phyloP scores from a whole-genome alignment of 345 rosid genomes.

The Microthlaspi erraticum region DNA sequence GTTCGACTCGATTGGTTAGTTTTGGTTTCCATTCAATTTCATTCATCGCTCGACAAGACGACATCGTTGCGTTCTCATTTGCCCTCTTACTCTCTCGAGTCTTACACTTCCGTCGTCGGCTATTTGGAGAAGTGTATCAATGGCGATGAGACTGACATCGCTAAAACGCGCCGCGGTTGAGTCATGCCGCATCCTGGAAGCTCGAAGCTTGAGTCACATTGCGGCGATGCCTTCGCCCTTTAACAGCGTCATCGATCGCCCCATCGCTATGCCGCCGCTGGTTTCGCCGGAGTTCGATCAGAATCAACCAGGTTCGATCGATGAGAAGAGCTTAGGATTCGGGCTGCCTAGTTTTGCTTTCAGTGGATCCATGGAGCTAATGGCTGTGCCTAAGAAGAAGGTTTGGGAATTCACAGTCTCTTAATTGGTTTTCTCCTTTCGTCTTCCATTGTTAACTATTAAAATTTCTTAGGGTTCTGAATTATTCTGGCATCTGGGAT shows the following conservation, averaged over 20 bases:
- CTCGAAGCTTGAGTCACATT: slow-evolving; percentile 49
- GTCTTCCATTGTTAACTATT: background rate
- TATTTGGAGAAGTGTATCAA: slow-evolving; percentile 33
- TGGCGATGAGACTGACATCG: slow-evolving; percentile 64
- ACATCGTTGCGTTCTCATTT: background rate
- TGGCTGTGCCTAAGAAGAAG: slow-evolving; percentile 95
- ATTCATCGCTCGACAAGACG: background rate
- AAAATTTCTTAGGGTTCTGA: background rate
- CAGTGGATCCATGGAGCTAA: slow-evolving; percentile 79
- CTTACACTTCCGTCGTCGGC: slow-evolving; percentile 16
- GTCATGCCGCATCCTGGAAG: slow-evolving; percentile 32
- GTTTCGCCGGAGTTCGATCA: slow-evolving; percentile 30
- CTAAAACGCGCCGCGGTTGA: slow-evolving; percentile 48
- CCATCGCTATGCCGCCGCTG: slow-evolving; percentile 40
- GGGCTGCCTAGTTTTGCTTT: slow-evolving; percentile 55
- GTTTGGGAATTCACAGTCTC: slow-evolving; percentile 35
- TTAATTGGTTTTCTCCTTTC: slow-evolving; percentile 1
- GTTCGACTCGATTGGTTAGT: slow-evolving; percentile 13
- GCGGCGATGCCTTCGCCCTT: slow-evolving; percentile 56
- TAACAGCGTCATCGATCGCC: slow-evolving; percentile 42
- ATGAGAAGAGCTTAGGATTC: slow-evolving; percentile 37
- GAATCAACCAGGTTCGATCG: slow-evolving; percentile 40
- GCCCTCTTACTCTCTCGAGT: background rate
- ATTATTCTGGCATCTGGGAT: background rate
- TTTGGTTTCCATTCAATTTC: background rate